Conservation (phyloP, 2,329 filamentous ascomycete genomes). For the Talaromyces sp. region DNA sequence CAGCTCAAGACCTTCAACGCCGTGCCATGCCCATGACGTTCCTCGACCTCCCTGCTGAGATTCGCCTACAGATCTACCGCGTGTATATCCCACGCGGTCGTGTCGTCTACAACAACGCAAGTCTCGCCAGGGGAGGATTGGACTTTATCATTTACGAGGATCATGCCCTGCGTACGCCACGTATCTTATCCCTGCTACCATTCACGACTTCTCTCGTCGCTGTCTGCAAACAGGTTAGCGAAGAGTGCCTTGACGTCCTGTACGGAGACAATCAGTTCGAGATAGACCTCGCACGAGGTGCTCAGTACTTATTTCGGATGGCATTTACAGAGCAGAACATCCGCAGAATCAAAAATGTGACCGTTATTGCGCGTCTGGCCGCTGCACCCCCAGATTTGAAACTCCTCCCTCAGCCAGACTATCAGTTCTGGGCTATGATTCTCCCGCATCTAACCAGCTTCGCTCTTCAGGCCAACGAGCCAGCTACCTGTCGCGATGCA, state of each 20-base stretch:
- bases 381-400: too few species aligned
- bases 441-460: neutral
- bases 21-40: neutral
- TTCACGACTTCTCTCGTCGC: too few species aligned
- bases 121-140: neutral
- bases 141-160: neutral
- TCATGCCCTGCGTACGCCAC: neutral
- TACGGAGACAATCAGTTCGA: neutral
- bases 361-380: too few species aligned
- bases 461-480: neutral
- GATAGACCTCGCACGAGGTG: too few species aligned
- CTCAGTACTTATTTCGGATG: too few species aligned
- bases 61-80: neutral
- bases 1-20: neutral
- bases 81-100: neutral
- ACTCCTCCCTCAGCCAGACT: too few species aligned
- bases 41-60: neutral
- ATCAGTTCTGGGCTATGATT: too few species aligned
- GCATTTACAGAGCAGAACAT: too few species aligned
- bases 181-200: too few species aligned
- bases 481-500: neutral
- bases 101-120: neutral
- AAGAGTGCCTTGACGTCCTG: neutral
- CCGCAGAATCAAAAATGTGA: too few species aligned
- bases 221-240: too few species aligned